phyloP scores from a whole-genome alignment of 1,139 yeast genomes.

The Pichia sp. region DNA sequence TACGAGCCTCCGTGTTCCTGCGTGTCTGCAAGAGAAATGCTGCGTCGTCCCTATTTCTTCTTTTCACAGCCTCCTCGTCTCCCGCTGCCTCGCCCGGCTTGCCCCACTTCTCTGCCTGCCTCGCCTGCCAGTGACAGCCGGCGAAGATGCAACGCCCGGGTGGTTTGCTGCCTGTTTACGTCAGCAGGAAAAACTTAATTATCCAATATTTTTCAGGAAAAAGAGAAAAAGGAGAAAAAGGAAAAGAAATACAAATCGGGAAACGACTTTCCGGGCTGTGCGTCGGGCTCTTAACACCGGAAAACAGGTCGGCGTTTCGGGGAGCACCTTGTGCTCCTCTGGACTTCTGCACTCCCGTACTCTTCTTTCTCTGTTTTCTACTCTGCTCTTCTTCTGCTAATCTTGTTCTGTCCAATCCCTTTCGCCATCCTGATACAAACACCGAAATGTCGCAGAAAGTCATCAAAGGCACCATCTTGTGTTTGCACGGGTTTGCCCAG shows the following conservation, averaged over 20 bases:
- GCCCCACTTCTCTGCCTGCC: background rate
- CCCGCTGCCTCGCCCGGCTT: no score
- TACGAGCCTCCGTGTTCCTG: background rate
- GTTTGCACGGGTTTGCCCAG: constrained; percentile 44
- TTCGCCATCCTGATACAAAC: background rate
- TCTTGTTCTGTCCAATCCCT: background rate
- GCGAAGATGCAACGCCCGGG: background rate
- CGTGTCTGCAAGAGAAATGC: no score
- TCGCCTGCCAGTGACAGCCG: background rate
- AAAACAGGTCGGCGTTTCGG: no score
- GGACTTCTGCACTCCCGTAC: background rate
- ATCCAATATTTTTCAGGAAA: no score
- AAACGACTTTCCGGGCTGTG: no score
- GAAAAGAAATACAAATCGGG: no score
- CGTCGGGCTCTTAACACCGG: no score
- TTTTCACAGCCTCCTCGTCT: no score
- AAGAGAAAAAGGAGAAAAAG: no score
- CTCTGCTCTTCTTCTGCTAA: background rate
- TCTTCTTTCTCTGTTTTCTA: background rate
- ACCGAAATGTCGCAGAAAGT: constrained; percentile 20
- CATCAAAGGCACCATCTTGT: constrained; percentile 30
- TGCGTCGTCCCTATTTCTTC: no score
- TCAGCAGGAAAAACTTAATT: no score
- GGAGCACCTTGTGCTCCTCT: no score
- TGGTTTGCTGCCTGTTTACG: background rate